A percentile compares a stretch with the other conserved stretches of the same genome.
Conservation (phyloP, 306 rosid species). For the Vachellia pachyceras region DNA sequence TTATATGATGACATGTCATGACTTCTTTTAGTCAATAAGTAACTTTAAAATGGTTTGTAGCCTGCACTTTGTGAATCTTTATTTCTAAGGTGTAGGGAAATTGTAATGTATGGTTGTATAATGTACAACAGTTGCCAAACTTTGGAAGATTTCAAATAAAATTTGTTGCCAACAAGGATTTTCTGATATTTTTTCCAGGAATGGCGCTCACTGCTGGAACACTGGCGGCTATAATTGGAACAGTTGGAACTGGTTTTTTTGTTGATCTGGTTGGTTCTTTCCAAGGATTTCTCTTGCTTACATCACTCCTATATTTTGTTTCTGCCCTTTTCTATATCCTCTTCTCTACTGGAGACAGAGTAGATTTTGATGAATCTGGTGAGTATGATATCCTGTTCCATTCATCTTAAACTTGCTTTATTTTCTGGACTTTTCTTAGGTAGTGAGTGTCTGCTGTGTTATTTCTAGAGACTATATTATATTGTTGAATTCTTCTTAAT, state of each 20-base stretch:
- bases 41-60: slow-evolving; percentile 27
- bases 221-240: slow-evolving; percentile 84
- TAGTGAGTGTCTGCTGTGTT: not conserved
- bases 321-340: slow-evolving; percentile 80
- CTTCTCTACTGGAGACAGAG: slow-evolving; percentile 86
- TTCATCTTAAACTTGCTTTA: slow-evolving; percentile 17
- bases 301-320: slow-evolving; percentile 70
- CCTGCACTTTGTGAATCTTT: slow-evolving; percentile 14
- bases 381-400: slow-evolving; percentile 20
- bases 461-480: not conserved
- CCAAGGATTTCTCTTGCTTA: slow-evolving; percentile 80
- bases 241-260: slow-evolving; percentile 93
- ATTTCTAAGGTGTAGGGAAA: not conserved
- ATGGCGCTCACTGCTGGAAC: slow-evolving; percentile 93
- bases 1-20: slow-evolving; percentile 11
- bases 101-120: not conserved
- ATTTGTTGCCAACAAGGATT: slow-evolving; percentile 8
- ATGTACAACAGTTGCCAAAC: slow-evolving; percentile 3
- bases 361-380: slow-evolving; percentile 78
- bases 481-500: not conserved
- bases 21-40: slow-evolving; percentile 15
- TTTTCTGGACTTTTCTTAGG: not conserved
- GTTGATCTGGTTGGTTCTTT: slow-evolving; percentile 90
- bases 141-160: slow-evolving; percentile 26
- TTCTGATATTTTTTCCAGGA: slow-evolving; percentile 53